These are phyloP conservation scores for Candida corydali DNA, from an alignment of 805 yeast species.

Conservation along the genomic window DNA sequence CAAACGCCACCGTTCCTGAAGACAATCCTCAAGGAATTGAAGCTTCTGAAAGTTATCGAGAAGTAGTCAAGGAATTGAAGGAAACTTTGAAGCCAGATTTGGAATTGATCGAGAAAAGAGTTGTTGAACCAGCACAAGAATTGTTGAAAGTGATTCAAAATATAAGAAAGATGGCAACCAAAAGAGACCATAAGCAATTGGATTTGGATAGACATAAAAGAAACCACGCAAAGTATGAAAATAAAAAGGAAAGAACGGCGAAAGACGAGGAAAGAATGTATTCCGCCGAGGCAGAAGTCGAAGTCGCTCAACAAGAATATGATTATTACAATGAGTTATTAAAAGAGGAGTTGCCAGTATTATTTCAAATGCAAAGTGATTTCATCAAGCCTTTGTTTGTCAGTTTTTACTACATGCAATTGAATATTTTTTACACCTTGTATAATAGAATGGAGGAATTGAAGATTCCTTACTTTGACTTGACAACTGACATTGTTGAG, in stretches of 20 bases:
- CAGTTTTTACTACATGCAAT: slow-evolving; percentile 94
- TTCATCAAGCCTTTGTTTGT: slow-evolving; percentile 92
- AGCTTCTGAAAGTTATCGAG: slow-evolving; percentile 90
- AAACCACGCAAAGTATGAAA: slow-evolving; percentile 66
- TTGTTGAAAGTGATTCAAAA: slow-evolving; percentile 73
- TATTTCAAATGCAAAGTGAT: slow-evolving; percentile 85
- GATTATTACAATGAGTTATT: slow-evolving; percentile 95
- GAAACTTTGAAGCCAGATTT: slow-evolving; percentile 86
- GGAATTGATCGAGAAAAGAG: slow-evolving; percentile 84
- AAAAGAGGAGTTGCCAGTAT: slow-evolving; percentile 81
- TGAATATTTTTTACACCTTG: slow-evolving; percentile 91
- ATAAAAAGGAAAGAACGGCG: slow-evolving; percentile 74
- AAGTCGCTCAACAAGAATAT: slow-evolving; percentile 90
- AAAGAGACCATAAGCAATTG: slow-evolving; percentile 91
- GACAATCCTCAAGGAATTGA: slow-evolving; percentile 96
- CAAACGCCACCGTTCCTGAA: slow-evolving; percentile 79
- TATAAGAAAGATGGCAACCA: slow-evolving; percentile 90
- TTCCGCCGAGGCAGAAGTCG: slow-evolving; percentile 83
- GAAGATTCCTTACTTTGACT: slow-evolving; percentile 94
- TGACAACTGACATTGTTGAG: slow-evolving; percentile 77
- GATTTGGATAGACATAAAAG: slow-evolving; percentile 86
- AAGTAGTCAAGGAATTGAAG: slow-evolving; percentile 81
- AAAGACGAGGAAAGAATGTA: slow-evolving; percentile 92
- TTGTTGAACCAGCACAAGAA: slow-evolving; percentile 90
- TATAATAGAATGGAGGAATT: slow-evolving; percentile 90